Percentiles rank a stretch among this genome's conserved stretches.
phyloP scores from a whole-genome alignment of 805 yeast species.

The Candida sphagnicola region DNA sequence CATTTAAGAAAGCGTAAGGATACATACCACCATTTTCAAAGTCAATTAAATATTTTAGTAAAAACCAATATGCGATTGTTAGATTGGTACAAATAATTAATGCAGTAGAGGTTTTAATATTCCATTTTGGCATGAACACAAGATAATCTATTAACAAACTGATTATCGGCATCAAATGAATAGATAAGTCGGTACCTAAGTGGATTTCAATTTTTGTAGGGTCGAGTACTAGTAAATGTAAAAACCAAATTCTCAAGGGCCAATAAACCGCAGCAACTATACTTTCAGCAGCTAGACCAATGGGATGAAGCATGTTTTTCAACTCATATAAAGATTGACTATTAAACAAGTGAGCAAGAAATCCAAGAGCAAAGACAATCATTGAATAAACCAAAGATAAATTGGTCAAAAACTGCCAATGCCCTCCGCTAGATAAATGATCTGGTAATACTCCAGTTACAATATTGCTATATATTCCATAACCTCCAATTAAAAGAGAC shows the following conservation, averaged over 20 bases:
- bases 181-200: conserved; percentile 47
- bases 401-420: conserved; percentile 69
- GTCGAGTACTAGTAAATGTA: conserved; percentile 43
- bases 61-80: conserved; percentile 50
- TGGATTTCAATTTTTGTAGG: conserved; percentile 38
- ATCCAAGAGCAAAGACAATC: conserved; percentile 36
- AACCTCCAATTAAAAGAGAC: conserved; percentile 24
- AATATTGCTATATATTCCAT: conserved; percentile 21
- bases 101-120: conserved; percentile 30
- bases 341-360: conserved; percentile 28
- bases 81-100: conserved; percentile 34
- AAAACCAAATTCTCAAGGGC: conserved; percentile 56
- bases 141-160: conserved; percentile 54
- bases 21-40: conserved; percentile 45
- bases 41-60: conserved; percentile 46
- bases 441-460: conserved; percentile 40
- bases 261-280: conserved; percentile 66
- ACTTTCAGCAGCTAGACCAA: conserved; percentile 54
- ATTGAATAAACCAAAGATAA: conserved; percentile 50
- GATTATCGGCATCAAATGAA: conserved; percentile 58
- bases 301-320: conserved; percentile 46
- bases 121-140: conserved; percentile 46
- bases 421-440: conserved; percentile 54
- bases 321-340: conserved; percentile 20
- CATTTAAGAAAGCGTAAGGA: conserved; percentile 69